phyloP scores from a whole-genome alignment of 768 basidiomycete species.

The Amanita polypyramis region DNA sequence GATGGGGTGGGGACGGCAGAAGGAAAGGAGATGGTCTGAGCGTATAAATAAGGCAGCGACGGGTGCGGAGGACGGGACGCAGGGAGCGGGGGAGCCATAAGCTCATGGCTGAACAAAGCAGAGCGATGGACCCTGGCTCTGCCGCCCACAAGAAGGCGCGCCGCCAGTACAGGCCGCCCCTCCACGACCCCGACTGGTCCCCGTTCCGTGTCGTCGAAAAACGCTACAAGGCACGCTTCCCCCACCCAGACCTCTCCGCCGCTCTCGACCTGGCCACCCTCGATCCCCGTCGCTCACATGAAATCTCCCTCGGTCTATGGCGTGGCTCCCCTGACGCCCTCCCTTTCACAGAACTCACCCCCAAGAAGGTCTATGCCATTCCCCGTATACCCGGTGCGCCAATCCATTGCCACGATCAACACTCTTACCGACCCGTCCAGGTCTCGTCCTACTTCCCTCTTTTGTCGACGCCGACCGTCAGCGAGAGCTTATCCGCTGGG shows the following conservation, averaged over 20 bases:
- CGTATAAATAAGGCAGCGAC: no score
- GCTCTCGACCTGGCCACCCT: constrained; percentile 57
- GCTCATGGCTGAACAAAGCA: constrained; percentile 38
- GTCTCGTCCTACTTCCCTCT: constrained; percentile 75
- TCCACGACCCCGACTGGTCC: constrained; percentile 48
- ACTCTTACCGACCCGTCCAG: constrained; percentile 27
- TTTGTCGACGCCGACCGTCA: constrained; percentile 60
- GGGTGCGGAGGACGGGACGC: constrained; percentile 30
- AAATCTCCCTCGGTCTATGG: constrained; percentile 38
- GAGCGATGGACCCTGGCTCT: constrained; percentile 32
- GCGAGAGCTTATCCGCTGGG: constrained; percentile 57
- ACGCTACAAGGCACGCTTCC: constrained; percentile 68
- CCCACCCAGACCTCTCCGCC: constrained; percentile 59
- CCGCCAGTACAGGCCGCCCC: constrained; percentile 41
- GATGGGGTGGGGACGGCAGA: background rate
- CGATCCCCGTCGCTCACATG: constrained; percentile 27
- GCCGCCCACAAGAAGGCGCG: constrained; percentile 50
- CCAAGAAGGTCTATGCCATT: constrained; percentile 32
- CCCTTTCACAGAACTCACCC: constrained; percentile 20
- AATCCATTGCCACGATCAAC: background rate
- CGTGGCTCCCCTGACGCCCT: constrained; percentile 30
- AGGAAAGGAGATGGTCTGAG: constrained; percentile 13
- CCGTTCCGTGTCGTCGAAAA: constrained; percentile 75
- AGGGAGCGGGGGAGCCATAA: constrained; percentile 62
- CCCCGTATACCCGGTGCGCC: constrained; percentile 47